phyloP scores from a whole-genome alignment of 176 grass and related monocot genomes.

The Avena sativa region DNA sequence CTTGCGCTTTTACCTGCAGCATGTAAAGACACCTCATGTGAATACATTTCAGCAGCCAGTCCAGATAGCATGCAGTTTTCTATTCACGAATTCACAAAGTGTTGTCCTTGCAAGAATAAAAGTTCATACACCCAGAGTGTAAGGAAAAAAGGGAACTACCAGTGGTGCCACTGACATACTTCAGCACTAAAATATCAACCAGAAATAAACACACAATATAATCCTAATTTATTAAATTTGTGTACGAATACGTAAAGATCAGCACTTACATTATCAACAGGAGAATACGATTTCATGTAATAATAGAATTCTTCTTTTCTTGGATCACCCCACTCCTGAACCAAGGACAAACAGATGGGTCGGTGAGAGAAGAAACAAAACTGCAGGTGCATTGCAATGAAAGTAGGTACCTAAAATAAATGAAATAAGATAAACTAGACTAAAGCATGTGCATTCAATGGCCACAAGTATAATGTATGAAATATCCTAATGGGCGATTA shows the following conservation, averaged over 20 bases:
- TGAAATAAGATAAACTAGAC: not conserved
- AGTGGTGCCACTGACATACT: not conserved
- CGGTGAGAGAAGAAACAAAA: not conserved
- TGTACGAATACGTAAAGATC: not conserved
- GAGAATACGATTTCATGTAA: slow-evolving; percentile 98
- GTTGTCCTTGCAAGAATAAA: not conserved
- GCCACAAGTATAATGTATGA: not conserved
- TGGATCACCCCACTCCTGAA: slow-evolving; percentile 97
- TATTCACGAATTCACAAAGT: not conserved
- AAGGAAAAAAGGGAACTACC: not conserved
- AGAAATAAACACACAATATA: slow-evolving; percentile 6
- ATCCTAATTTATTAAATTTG: not conserved
- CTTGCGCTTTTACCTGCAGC: slow-evolving; percentile 69
- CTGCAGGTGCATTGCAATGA: not conserved
- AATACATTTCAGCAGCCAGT: not conserved
- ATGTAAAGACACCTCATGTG: not conserved
- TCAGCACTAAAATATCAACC: not conserved
- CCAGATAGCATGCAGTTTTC: not conserved
- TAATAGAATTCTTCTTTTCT: slow-evolving; percentile 86
- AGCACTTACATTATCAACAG: slow-evolving; percentile 84
- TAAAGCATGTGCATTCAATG: not conserved
- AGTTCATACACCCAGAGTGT: not conserved
- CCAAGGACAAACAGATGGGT: slow-evolving; percentile 25
- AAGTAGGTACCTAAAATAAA: slow-evolving; percentile 13
- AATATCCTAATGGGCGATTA: not conserved